phyloP scores from a whole-genome alignment of 345 rosid species.

The Salix viminalis region DNA sequence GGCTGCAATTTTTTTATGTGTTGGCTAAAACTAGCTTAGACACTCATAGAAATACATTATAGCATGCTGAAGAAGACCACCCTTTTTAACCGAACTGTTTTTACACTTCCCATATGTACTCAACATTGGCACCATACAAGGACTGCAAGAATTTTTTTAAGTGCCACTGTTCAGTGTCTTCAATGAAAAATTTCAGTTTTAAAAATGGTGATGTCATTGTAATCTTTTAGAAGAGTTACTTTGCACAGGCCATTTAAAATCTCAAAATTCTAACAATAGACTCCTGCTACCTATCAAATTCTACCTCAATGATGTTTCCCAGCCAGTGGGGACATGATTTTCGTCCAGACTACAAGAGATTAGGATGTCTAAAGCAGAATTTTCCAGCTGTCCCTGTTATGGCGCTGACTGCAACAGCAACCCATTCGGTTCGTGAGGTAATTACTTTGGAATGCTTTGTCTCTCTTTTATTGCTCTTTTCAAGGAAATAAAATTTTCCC shows the following conservation, averaged over 20 bases:
- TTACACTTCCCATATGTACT: background rate
- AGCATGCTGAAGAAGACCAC: background rate
- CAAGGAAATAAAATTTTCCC: background rate
- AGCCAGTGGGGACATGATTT: conserved; percentile 99
- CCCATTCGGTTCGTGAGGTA: conserved; percentile 73
- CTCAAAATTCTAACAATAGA: too few relatives aligned
- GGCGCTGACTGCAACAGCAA: conserved; percentile 91
- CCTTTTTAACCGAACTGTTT: background rate
- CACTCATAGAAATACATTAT: background rate
- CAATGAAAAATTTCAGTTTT: too few relatives aligned
- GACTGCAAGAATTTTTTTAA: too few relatives aligned
- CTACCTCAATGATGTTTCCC: conserved; percentile 17
- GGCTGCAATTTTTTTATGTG: background rate
- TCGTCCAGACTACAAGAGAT: conserved; percentile 81
- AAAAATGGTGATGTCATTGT: too few relatives aligned
- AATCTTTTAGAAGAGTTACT: too few relatives aligned
- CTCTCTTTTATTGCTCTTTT: background rate
- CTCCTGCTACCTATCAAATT: conserved; percentile 4
- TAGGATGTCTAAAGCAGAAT: conserved; percentile 78
- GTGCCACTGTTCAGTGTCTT: too few relatives aligned
- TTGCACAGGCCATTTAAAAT: too few relatives aligned
- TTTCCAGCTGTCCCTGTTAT: conserved; percentile 65
- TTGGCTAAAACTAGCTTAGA: background rate
- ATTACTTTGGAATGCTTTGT: background rate
- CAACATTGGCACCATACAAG: background rate